Percentiles rank a stretch among this genome's conserved stretches.
phyloP scores from a whole-genome alignment of 305 asterid species.

The Plantago rigida region DNA sequence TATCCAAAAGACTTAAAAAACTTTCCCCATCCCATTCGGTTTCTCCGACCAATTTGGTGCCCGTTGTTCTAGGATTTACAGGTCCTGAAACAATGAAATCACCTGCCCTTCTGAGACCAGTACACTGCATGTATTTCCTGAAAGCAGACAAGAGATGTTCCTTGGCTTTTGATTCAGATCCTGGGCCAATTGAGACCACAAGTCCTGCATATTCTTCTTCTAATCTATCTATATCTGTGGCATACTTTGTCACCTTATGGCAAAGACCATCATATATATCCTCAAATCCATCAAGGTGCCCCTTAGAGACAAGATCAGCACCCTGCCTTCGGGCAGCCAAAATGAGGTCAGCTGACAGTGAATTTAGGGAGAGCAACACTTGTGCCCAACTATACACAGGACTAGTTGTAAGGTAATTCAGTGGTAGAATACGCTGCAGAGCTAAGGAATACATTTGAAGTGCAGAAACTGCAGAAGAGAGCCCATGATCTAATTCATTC shows the following conservation, averaged over 20 bases:
- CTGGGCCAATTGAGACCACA: conserved; percentile 61
- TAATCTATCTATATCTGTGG: conserved; percentile 74
- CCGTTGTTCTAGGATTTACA: conserved; percentile 29
- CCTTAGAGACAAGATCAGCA: conserved; percentile 56
- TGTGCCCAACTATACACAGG: conserved; percentile 94
- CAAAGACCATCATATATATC: conserved; percentile 72
- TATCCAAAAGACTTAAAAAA: conserved; percentile 40
- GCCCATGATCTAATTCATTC: conserved; percentile 68
- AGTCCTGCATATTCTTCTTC: conserved; percentile 67
- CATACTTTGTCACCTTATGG: conserved; percentile 56
- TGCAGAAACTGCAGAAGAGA: conserved; percentile 70
- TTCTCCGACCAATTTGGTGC: conserved; percentile 31
- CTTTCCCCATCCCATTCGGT: conserved; percentile 49
- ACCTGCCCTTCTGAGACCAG: conserved; percentile 43
- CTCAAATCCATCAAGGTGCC: conserved; percentile 41
- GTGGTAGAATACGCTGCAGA: conserved; percentile 77
- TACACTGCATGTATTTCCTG: conserved; percentile 48
- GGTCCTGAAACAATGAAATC: conserved; percentile 39
- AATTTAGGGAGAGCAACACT: conserved; percentile 59
- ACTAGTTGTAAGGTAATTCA: conserved; percentile 82
- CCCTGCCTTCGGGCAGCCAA: conserved; percentile 68
- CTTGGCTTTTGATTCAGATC: conserved; percentile 67
- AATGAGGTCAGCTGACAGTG: conserved; percentile 65
- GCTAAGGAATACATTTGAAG: conserved; percentile 82
- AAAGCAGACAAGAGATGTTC: conserved; percentile 64